Percentiles rank a stretch among this genome's conserved stretches.
These are phyloP conservation scores for Entomortierella beljakovae DNA, from an alignment of 192 early-diverging fungal genomes.

Conservation along the genomic window DNA sequence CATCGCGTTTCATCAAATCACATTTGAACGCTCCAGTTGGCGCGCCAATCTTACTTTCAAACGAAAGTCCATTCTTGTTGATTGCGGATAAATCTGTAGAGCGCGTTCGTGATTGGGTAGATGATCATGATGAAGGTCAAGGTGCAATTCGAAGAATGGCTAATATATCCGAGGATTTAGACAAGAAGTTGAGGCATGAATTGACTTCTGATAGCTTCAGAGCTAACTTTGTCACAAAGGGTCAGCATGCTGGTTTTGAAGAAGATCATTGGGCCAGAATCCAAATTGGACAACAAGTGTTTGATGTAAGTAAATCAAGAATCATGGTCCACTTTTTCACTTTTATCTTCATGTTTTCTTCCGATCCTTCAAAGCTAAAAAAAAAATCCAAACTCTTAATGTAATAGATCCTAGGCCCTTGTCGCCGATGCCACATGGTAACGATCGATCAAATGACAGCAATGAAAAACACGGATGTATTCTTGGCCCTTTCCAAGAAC, in stretches of 20 bases:
- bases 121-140: conserved; percentile 41
- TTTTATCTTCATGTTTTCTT: too few relatives aligned
- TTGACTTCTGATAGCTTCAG: conserved; percentile 67
- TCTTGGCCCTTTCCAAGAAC: conserved; percentile 63
- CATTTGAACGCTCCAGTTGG: conserved; percentile 47
- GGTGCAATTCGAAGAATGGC: conserved; percentile 41
- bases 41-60: conserved; percentile 69
- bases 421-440: conserved; percentile 81
- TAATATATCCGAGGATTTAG: conserved; percentile 15
- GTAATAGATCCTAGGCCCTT: conserved; percentile 64
- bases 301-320: conserved; percentile 55
- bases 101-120: conserved; percentile 64
- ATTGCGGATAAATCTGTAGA: conserved; percentile 69
- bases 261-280: conserved; percentile 74
- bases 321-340: too few relatives aligned
- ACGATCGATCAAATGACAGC: conserved; percentile 76
- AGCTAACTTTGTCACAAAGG: conserved; percentile 75
- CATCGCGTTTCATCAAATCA: conserved; percentile 50
- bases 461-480: conserved; percentile 70
- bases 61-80: conserved; percentile 79
- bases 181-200: conserved; percentile 33
- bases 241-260: conserved; percentile 61
- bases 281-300: conserved; percentile 58
- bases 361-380: too few relatives aligned
- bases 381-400: not conserved